phyloP scores from a whole-genome alignment of 768 basidiomycete species.

The Russula sp. region DNA sequence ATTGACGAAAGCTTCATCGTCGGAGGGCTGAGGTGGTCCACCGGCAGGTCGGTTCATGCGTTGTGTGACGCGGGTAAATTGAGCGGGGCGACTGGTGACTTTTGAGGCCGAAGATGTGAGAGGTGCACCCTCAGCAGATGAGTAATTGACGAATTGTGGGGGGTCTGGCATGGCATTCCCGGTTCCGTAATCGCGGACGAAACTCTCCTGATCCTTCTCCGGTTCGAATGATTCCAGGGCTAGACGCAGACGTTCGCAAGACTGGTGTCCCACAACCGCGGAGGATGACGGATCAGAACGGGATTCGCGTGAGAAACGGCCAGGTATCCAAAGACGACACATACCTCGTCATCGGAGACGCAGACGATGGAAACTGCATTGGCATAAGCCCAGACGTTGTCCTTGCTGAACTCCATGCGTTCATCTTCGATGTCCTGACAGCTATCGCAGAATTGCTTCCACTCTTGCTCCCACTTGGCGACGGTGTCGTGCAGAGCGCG shows the following conservation, averaged over 20 bases:
- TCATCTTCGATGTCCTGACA: slow-evolving; percentile 96
- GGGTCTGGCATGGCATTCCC: slow-evolving; percentile 84
- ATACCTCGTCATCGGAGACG: slow-evolving; percentile 92
- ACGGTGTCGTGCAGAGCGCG: slow-evolving; percentile 71
- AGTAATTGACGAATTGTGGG: slow-evolving; percentile 80
- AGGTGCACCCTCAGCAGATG: slow-evolving; percentile 44
- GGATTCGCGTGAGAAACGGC: not conserved
- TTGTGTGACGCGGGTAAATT: slow-evolving; percentile 40
- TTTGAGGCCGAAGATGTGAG: slow-evolving; percentile 52
- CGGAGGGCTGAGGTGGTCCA: slow-evolving; percentile 29
- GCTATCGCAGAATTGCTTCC: slow-evolving; percentile 91
- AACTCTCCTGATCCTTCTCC: slow-evolving; percentile 80
- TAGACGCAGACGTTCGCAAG: slow-evolving; percentile 83
- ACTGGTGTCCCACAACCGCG: slow-evolving; percentile 40
- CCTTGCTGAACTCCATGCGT: slow-evolving; percentile 90
- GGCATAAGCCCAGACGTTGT: slow-evolving; percentile 92
- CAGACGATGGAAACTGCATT: slow-evolving; percentile 96
- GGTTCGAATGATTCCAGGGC: slow-evolving; percentile 86
- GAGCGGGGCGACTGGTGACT: slow-evolving; percentile 49
- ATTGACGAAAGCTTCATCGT: slow-evolving; percentile 45
- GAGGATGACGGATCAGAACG: slow-evolving; percentile 1
- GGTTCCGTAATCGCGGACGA: slow-evolving; percentile 84
- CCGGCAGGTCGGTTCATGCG: slow-evolving; percentile 25
- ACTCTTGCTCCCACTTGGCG: slow-evolving; percentile 84
- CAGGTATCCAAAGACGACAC: slow-evolving; percentile 23